A percentile compares a stretch with the other conserved stretches of the same genome.
These are phyloP conservation scores for Aspergillus coremiiformis DNA, from an alignment of 495 filamentous ascomycete genomes.

Conservation along the genomic window DNA sequence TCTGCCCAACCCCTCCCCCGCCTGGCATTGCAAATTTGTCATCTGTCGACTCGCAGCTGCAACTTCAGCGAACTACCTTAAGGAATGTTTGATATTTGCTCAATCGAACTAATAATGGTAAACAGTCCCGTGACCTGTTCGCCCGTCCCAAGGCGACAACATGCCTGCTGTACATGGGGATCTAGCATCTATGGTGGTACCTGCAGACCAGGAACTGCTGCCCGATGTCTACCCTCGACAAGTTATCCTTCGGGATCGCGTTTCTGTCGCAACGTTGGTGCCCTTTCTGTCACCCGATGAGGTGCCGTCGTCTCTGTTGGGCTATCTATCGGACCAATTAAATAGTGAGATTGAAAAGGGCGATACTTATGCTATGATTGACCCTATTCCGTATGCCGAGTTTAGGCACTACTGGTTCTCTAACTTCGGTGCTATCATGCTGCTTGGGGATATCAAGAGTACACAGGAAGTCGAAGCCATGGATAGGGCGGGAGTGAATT, in stretches of 20 bases:
- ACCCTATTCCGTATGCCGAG: conserved; percentile 62
- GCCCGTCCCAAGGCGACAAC: conserved; percentile 20
- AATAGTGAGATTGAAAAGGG: conserved; percentile 94
- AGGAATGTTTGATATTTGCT: conserved; percentile 1
- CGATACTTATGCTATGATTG: conserved; percentile 92
- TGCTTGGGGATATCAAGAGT: conserved; percentile 70
- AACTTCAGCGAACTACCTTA: background rate
- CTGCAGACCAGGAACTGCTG: conserved; percentile 52
- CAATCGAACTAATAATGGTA: conserved; percentile 31
- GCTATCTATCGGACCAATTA: conserved; percentile 77
- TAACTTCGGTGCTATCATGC: conserved; percentile 90
- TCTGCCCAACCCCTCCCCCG: background rate
- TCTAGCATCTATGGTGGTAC: conserved; percentile 45
- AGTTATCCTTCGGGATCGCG: conserved; percentile 82
- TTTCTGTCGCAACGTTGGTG: conserved; percentile 84
- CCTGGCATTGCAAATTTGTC: background rate
- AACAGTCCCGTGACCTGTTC: conserved; percentile 35
- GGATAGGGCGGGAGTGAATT: conserved; percentile 57
- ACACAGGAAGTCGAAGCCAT: conserved; percentile 50
- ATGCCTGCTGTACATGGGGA: conserved; percentile 92
- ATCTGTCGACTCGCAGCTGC: background rate
- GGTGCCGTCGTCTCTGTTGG: conserved; percentile 67
- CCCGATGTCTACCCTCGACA: conserved; percentile 65
- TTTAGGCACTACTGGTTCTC: conserved; percentile 94
- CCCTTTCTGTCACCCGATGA: conserved; percentile 71